Base-by-base conservation (phyloP, 2,329 filamentous ascomycete genomes). In the Cladosporium halotolerans region DNA sequence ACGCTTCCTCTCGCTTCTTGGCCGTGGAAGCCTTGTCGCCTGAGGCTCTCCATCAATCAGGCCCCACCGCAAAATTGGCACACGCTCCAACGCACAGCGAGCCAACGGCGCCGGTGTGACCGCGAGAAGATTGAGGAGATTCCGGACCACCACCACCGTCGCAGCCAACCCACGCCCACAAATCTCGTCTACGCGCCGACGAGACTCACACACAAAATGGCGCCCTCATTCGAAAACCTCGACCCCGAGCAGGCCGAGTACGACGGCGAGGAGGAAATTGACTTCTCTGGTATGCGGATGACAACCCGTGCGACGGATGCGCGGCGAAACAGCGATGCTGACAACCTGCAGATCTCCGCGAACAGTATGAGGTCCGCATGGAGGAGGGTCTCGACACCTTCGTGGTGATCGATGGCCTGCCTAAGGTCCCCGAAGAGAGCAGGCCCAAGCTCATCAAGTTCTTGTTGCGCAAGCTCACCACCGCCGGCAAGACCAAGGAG, bases 361-460 rank as follows among this genome's bases (percentile, higher is more conserved):
- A 95, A 72, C 89, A 95, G 73, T 96, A 91, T 71, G 90, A 97
- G 75, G 91, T 97, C 58, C 89, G 92, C 70, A 80, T 97, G 61
- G 93, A 99, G 72, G 89, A 95, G 73, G 93, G 93, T 55, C 86
- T 96, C 66, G 93, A 99, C 71, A 87, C 90, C 60, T 99, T 99
- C 68, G 88, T 99, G 60, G 91, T 97, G 58, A 82, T 97, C 69
- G 93, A 99, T 72, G 93, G 93, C 61, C 83, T 99, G 41, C 93
- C 93, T 61, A 77, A 86, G 60, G 92, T 99, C 60, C 89, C 79
- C 55, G 89, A 91, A 71, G 92, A 93, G 46, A 91, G 88, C 78
- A 92, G 90, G 77, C 83, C 88, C 56, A 97, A 96, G 79, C 83
- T 99, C 57, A 79, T 96, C 73, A 97, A 97, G 75, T 97, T 97